Conservation (phyloP, 106 monocot genomes). For the Dendrobium officinale region DNA sequence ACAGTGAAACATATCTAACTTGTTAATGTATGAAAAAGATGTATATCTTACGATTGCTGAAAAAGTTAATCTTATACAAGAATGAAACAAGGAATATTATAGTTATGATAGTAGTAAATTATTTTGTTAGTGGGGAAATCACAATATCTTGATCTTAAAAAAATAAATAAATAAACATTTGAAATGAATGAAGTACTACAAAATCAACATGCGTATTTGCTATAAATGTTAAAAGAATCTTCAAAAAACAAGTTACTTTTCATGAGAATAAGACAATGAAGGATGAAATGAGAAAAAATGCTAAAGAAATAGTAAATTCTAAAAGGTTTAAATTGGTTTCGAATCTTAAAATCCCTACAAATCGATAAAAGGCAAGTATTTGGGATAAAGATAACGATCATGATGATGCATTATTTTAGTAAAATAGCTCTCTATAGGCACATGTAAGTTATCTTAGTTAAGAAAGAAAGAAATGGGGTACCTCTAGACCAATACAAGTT, state of each 20-base stretch:
- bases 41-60: neutral
- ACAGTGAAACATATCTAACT: no score
- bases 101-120: neutral
- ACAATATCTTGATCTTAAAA: neutral
- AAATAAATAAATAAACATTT: neutral
- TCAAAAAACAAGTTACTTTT: neutral
- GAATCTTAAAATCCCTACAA: neutral
- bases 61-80: neutral
- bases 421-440: neutral
- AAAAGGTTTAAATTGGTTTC: neutral
- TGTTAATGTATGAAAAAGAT: no score
- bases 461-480: conserved; percentile 10
- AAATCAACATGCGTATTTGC: neutral
- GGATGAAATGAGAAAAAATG: neutral
- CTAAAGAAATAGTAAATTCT: neutral
- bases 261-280: neutral
- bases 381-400: no score
- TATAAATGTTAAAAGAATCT: neutral
- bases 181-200: neutral
- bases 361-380: neutral
- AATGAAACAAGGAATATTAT: neutral
- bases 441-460: neutral
- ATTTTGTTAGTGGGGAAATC: neutral
- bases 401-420: neutral
- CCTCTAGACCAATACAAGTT: conserved; percentile 50